phyloP scores from a whole-genome alignment of 2,329 filamentous ascomycete species.

The Aspergillus calidoustus region DNA sequence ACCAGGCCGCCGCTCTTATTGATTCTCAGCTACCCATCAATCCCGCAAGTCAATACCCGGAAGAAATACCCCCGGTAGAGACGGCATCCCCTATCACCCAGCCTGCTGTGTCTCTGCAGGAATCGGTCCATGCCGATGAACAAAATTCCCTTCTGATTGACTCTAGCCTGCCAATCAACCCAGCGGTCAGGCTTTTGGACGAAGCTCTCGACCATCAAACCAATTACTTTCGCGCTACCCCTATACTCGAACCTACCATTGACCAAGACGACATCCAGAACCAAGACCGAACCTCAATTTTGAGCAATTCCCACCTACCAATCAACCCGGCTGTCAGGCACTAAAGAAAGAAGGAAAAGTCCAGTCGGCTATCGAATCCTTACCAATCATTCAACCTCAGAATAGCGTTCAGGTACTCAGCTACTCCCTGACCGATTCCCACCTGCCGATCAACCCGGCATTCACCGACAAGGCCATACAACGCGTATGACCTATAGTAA shows the following conservation, averaged over 20 bases:
- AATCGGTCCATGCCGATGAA: neutral
- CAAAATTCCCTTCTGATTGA: neutral
- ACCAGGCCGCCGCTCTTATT: neutral
- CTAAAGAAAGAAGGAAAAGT: neutral
- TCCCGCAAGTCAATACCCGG: neutral
- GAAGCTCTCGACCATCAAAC: neutral
- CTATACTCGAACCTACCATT: too few relatives aligned
- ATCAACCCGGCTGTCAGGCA: neutral
- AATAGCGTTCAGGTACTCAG: conserved; percentile 8
- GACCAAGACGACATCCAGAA: neutral
- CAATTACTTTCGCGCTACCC: too few relatives aligned
- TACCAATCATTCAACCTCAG: neutral
- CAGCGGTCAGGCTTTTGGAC: neutral
- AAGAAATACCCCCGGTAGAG: neutral
- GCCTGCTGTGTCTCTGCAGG: neutral
- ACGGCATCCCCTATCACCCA: neutral
- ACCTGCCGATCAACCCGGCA: conserved; percentile 37
- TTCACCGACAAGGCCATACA: conserved; percentile 24
- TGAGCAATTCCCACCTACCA: neutral
- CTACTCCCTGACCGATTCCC: conserved; percentile 28
- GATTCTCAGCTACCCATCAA: neutral
- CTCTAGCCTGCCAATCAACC: neutral
- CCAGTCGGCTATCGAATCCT: neutral
- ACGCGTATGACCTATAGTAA: conserved; percentile 19
- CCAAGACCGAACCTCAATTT: neutral